These are phyloP conservation scores for Phtheirospermum japonicum DNA, from an alignment of 257 asterid genomes.

Conservation along the genomic window DNA sequence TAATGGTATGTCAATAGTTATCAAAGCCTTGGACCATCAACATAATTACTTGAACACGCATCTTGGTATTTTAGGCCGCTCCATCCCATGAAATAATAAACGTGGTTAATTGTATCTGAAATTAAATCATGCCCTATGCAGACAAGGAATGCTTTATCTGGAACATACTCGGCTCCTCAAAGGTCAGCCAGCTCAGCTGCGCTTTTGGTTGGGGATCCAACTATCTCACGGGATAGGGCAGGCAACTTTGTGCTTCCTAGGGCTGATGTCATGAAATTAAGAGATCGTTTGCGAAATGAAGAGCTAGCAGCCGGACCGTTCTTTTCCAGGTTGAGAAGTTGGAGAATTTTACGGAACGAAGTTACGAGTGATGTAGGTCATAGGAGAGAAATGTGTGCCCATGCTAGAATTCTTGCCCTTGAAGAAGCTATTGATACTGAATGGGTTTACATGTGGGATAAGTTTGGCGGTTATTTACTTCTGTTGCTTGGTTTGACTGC, in stretches of 20 bases:
- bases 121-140: constrained; percentile 37
- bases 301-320: constrained; percentile 91
- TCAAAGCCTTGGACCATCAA: too few relatives aligned
- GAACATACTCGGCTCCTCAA: constrained; percentile 99
- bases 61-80: too few relatives aligned
- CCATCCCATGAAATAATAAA: too few relatives aligned
- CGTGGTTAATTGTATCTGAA: constrained; percentile 28
- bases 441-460: constrained; percentile 99
- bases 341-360: constrained; percentile 64
- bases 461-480: constrained; percentile 96
- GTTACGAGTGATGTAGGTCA: constrained; percentile 78
- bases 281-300: constrained; percentile 96
- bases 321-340: constrained; percentile 55
- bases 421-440: constrained; percentile 99
- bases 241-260: constrained; percentile 98
- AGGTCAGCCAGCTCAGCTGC: constrained; percentile 99
- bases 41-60: too few relatives aligned
- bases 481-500: constrained; percentile 98
- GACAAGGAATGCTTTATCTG: constrained; percentile 96
- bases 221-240: constrained; percentile 81
- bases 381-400: constrained; percentile 97
- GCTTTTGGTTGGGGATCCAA: constrained; percentile 98
- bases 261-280: constrained; percentile 94
- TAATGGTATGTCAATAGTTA: too few relatives aligned
- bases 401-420: constrained; percentile 93